These are phyloP conservation scores for Blastomyces gilchristii DNA, from an alignment of 2,329 filamentous ascomycete species.

Conservation along the genomic window DNA sequence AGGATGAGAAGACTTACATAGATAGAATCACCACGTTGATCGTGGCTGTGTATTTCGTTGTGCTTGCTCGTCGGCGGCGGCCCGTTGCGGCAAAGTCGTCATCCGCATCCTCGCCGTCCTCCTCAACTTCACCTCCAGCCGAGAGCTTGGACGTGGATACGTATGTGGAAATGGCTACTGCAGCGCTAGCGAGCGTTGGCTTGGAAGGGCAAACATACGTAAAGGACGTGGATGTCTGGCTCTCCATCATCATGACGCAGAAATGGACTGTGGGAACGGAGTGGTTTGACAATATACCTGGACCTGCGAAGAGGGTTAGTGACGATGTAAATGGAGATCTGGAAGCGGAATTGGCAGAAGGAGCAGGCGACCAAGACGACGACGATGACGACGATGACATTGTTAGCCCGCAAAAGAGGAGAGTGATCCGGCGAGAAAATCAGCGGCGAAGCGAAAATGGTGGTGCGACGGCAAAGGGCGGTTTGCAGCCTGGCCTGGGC, in stretches of 20 bases:
- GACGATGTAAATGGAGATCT: conserved; percentile 13
- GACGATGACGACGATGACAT: conserved; percentile 22
- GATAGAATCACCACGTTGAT: conserved; percentile 31
- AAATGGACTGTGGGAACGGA: conserved; percentile 49
- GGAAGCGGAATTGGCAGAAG: conserved; percentile 13
- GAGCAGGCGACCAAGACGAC: conserved; percentile 19
- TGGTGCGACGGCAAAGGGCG: conserved; percentile 18
- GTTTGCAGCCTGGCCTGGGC: conserved; percentile 37
- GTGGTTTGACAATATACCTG: conserved; percentile 54
- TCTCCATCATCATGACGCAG: conserved; percentile 44
- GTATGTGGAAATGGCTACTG: conserved; percentile 32
- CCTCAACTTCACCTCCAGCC: conserved; percentile 11
- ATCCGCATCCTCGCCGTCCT: background rate
- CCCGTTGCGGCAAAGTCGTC: background rate
- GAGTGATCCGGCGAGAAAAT: conserved; percentile 15
- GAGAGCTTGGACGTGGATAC: conserved; percentile 33
- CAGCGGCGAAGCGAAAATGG: background rate
- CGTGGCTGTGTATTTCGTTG: conserved; percentile 37
- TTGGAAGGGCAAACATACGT: conserved; percentile 30
- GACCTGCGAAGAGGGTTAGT: conserved; percentile 11
- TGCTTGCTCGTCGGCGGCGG: conserved; percentile 29
- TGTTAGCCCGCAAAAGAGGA: conserved; percentile 22
- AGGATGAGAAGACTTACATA: conserved; percentile 36
- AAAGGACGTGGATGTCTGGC: conserved; percentile 52
- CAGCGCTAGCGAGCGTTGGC: conserved; percentile 28